phyloP scores from a whole-genome alignment of 495 filamentous ascomycete genomes.

The Lindgomyces ingoldianus region DNA sequence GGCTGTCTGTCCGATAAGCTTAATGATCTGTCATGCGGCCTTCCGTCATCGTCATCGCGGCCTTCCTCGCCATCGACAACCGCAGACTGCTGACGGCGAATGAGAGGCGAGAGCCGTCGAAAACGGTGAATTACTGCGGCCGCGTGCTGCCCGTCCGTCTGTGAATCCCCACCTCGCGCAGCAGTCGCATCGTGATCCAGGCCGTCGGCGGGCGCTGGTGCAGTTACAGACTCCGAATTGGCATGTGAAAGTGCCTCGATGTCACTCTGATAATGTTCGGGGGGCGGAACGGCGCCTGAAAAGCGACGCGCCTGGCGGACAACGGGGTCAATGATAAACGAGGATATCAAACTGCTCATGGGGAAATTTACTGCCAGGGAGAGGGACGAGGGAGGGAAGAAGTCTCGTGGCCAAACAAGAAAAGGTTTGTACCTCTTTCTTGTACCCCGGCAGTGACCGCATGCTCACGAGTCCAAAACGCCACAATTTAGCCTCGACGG shows the following conservation, averaged over 20 bases:
- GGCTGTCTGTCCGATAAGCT: conserved; percentile 15
- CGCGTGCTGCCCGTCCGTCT: background rate
- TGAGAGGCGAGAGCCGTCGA: background rate
- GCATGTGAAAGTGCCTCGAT: conserved; percentile 35
- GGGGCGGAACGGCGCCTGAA: conserved; percentile 50
- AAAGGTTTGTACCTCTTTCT: background rate
- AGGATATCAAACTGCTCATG: conserved; percentile 74
- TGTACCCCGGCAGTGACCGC: background rate
- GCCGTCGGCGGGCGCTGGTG: too few species aligned
- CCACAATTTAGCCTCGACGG: conserved; percentile 3
- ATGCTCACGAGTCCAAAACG: conserved; percentile 3
- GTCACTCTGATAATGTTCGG: conserved; percentile 24
- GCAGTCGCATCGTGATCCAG: background rate
- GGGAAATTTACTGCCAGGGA: conserved; percentile 21
- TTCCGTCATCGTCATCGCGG: conserved; percentile 1
- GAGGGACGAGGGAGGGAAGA: background rate
- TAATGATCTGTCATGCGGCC: conserved; percentile 8
- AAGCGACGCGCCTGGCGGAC: conserved; percentile 73
- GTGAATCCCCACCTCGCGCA: background rate
- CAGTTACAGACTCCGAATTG: too few species aligned
- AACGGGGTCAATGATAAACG: conserved; percentile 76
- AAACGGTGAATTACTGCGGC: background rate
- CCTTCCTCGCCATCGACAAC: conserved; percentile 5
- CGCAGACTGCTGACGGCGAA: background rate
- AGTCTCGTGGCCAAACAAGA: conserved; percentile 8